phyloP scores from a whole-genome alignment of 805 yeast species.

The Starmerella geochares region DNA sequence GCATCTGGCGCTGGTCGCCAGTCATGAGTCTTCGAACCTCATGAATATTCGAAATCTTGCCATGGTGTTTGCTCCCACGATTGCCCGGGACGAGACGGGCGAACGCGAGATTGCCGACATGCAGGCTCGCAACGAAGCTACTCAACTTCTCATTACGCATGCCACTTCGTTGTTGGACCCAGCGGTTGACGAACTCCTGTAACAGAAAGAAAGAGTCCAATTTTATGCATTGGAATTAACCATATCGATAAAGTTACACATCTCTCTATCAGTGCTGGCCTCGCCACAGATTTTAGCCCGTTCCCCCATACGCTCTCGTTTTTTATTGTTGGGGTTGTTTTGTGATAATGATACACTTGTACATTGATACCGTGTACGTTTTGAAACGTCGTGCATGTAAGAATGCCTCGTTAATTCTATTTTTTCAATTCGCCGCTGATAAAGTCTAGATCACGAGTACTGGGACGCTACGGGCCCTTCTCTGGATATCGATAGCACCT shows the following conservation, averaged over 20 bases:
- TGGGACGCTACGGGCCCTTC: no score
- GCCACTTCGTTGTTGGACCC: slow-evolving; percentile 17
- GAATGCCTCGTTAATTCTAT: no score
- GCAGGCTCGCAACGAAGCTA: slow-evolving; percentile 65
- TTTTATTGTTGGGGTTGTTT: no score
- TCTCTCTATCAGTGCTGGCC: background rate
- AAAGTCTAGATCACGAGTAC: no score
- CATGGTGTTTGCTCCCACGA: slow-evolving; percentile 89
- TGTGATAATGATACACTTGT: no score
- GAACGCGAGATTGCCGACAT: slow-evolving; percentile 77
- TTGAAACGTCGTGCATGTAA: no score
- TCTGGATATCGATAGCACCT: no score
- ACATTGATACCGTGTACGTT: no score
- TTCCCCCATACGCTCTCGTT: no score
- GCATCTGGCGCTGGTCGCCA: slow-evolving; percentile 56
- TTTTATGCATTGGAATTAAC: background rate
- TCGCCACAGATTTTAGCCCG: no score
- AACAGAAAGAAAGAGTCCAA: background rate
- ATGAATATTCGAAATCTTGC: slow-evolving; percentile 79
- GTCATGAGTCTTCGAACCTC: slow-evolving; percentile 47
- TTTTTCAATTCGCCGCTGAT: no score
- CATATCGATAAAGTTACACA: background rate
- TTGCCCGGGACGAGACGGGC: slow-evolving; percentile 68
- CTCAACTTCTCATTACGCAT: slow-evolving; percentile 51
- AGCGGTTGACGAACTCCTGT: slow-evolving; percentile 10